Base-by-base conservation (phyloP, 768 basidiomycete species). In the Podaxis sp. region DNA sequence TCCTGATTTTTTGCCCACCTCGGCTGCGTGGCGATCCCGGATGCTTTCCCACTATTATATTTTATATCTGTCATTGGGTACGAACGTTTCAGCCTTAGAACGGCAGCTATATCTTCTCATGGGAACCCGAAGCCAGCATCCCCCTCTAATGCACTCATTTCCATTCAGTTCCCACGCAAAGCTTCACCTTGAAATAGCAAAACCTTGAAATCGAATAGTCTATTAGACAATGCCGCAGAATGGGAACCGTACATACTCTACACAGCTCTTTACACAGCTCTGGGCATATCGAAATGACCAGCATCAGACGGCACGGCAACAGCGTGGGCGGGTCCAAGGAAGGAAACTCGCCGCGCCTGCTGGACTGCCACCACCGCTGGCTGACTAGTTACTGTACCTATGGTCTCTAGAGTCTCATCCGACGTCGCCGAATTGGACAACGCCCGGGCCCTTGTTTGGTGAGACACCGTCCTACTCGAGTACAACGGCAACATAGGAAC, bases 191-290 rank as follows among this genome's bases (percentile, higher is more conserved):
- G 7, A 6, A 46, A 46, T 19, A 15, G 44, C 7, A 8, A 44
- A 44, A 17, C 4, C 44, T 33, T 33, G 44, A 19, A 46, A n/a
- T 46, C 8, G 7, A 46, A 46, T 19, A 46, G 19, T 46, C 19
- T n/a, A 46, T 46, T 46, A 46, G n/a, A 17, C 44, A 19, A 19
- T 19, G 15, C 44, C 7, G 7, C n/a, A 17, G n/a, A 46, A 46
- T n/a, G 17, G 19, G 17, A 3, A n/a, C 44, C 19, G 44, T 6
- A 9, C 17, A 46, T 46, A 46, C 7, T 19, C 44, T 59, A 59
- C 28, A 49, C 36, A 17, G 44, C 57, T 36, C 48, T 59, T 19
- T 59, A 59, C 28, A 49, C 48, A 17, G 44, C 57, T 36, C 57
- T 59, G n/a, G 5, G 8, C 26, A 59, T 9, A 22, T 48, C 22